Conservation (phyloP, 768 basidiomycete species). For the Boletus vermiculosoides region DNA sequence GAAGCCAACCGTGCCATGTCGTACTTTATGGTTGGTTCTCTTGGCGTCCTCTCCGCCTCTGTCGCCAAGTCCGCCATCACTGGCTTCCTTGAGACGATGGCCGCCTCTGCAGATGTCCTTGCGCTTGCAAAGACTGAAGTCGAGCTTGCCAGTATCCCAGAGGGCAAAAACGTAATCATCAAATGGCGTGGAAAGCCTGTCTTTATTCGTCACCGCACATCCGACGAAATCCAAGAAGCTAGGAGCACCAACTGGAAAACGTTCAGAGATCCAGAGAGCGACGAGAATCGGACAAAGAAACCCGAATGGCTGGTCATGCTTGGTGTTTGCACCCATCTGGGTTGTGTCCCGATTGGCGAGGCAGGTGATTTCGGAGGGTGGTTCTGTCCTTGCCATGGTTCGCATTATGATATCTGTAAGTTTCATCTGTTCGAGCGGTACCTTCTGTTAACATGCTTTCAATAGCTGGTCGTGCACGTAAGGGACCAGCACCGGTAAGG, state of each 20-base stretch:
- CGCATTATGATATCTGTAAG: constrained; percentile 95
- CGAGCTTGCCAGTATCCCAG: constrained; percentile 84
- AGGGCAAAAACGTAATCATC: constrained; percentile 96
- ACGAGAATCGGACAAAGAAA: constrained; percentile 86
- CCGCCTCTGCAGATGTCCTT: constrained; percentile 95
- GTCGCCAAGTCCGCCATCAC: constrained; percentile 91
- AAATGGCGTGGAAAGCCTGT: constrained; percentile 99
- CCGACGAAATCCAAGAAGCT: constrained; percentile 90
- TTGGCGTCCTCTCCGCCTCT: constrained; percentile 92
- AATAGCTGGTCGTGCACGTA: constrained; percentile 88
- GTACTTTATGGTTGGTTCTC: constrained; percentile 88
- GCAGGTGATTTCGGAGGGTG: constrained; percentile 97
- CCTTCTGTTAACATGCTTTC: constrained; percentile 13
- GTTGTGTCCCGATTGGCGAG: constrained; percentile 98
- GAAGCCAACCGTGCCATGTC: constrained; percentile 72
- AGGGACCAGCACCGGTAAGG: constrained; percentile 93
- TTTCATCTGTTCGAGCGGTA: constrained; percentile 4
- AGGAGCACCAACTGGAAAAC: constrained; percentile 78
- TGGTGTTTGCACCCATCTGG: constrained; percentile 95
- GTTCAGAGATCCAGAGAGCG: constrained; percentile 89
- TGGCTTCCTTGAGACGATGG: constrained; percentile 94
- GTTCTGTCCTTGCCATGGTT: constrained; percentile 99
- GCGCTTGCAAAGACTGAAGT: constrained; percentile 98
- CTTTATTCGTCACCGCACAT: constrained; percentile 95
- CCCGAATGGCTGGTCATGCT: constrained; percentile 96